Conservation (phyloP, 2,329 filamentous ascomycete genomes). For the Aspergillus sp. region DNA sequence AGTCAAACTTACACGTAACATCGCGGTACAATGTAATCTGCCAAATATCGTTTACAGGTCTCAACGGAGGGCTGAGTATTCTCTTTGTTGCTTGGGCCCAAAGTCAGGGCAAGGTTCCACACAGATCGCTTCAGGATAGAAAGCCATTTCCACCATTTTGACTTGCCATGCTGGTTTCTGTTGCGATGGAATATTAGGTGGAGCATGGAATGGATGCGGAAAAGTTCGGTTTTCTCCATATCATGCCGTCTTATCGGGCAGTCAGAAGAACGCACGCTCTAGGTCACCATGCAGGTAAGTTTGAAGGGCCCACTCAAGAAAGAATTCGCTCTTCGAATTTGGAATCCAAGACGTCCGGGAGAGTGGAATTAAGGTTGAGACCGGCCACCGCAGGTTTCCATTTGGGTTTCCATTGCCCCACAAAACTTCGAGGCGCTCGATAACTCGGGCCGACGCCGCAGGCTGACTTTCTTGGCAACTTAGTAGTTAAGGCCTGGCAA, state of each 20-base stretch:
- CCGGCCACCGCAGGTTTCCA: too few species aligned
- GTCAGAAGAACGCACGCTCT: background rate
- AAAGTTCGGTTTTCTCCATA: constrained; percentile 33
- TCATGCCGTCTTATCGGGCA: background rate
- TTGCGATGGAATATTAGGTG: constrained; percentile 78
- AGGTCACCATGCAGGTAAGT: background rate
- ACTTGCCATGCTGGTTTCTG: constrained; percentile 81
- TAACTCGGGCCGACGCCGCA: background rate
- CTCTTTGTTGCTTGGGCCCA: constrained; percentile 32
- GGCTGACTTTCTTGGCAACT: background rate
- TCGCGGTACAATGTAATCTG: constrained; percentile 36
- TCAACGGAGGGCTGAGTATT: constrained; percentile 8
- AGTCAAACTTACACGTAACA: constrained; percentile 41
- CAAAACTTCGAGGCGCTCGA: background rate
- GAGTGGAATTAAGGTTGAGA: too few species aligned
- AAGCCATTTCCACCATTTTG: constrained; percentile 79
- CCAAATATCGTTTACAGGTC: constrained; percentile 34
- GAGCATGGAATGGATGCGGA: constrained; percentile 49
- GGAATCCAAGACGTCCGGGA: too few species aligned
- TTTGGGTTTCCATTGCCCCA: background rate
- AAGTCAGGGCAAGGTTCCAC: constrained; percentile 52
- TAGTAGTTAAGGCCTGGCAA: background rate
- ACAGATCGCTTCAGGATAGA: constrained; percentile 68
- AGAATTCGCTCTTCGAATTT: too few species aligned
- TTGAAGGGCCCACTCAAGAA: too few species aligned